These are phyloP conservation scores for Metschnikowia dekortorum DNA, from an alignment of 805 yeast genomes.

Conservation along the genomic window DNA sequence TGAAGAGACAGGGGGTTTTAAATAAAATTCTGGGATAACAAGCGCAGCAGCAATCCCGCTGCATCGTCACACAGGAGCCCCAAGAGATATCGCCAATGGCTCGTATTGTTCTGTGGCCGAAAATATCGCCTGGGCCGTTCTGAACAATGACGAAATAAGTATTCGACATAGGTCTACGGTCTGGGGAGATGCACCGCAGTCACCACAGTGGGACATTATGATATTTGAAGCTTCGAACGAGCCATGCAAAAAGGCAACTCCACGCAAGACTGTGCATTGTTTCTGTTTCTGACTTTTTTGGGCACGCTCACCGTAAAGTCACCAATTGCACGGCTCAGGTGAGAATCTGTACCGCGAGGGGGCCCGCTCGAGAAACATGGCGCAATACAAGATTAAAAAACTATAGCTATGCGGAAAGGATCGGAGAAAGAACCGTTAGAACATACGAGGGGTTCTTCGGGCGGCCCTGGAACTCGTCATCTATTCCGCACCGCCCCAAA, in stretches of 20 bases:
- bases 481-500: not conserved
- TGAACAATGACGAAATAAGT: not conserved
- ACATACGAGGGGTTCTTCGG: not conserved
- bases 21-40: not conserved
- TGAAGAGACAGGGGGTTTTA: not conserved
- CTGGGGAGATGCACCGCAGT: not conserved
- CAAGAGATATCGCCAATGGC: not conserved
- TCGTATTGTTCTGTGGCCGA: conserved; percentile 3
- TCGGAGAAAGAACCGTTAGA: not conserved
- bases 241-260: not conserved
- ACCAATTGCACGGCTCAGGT: not conserved
- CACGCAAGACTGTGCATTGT: not conserved
- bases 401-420: not conserved
- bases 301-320: not conserved
- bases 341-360: not conserved
- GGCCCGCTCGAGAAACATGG: not conserved
- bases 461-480: not conserved
- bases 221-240: not conserved
- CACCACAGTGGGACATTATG: not conserved
- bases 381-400: not conserved
- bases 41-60: not conserved
- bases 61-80: not conserved
- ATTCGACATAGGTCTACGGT: not conserved
- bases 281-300: not conserved
- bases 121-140: not conserved